phyloP scores from a whole-genome alignment of 768 basidiomycete genomes.

The Leucosporidium scottii region DNA sequence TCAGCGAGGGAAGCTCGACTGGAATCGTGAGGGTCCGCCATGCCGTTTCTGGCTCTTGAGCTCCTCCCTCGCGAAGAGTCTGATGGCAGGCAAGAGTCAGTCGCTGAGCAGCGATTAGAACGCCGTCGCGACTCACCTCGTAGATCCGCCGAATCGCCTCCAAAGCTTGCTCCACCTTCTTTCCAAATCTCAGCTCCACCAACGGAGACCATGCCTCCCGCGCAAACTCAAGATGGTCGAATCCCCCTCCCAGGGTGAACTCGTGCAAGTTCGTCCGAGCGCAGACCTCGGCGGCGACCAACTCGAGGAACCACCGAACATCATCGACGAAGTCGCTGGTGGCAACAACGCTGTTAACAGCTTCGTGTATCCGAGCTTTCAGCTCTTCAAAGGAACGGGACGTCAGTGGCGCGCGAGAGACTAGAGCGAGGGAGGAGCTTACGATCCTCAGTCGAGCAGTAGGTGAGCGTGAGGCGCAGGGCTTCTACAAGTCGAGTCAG shows the following conservation, averaged over 20 bases:
- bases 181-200: too few relatives aligned
- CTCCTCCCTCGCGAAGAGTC: constrained; percentile 36
- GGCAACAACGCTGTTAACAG: not conserved
- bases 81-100: too few relatives aligned
- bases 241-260: constrained; percentile 35
- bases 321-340: constrained; percentile 3
- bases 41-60: constrained; percentile 38
- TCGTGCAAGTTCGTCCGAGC: constrained; percentile 40
- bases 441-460: constrained; percentile 20
- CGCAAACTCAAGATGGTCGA: constrained; percentile 30
- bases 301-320: constrained; percentile 19
- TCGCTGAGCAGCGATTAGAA: too few relatives aligned
- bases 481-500: not conserved
- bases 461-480: constrained; percentile 12
- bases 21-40: constrained; percentile 78
- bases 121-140: constrained; percentile 6
- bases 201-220: constrained; percentile 32
- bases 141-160: constrained; percentile 4
- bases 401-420: too few relatives aligned
- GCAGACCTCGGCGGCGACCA: constrained; percentile 42
- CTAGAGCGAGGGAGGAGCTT: not conserved
- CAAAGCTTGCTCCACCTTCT: not conserved
- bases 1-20: constrained; percentile 73
- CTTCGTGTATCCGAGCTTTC: not conserved
- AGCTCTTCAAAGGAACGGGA: not conserved